Conservation (phyloP, 495 filamentous ascomycete species). For the Hypoxylon fuscum region DNA sequence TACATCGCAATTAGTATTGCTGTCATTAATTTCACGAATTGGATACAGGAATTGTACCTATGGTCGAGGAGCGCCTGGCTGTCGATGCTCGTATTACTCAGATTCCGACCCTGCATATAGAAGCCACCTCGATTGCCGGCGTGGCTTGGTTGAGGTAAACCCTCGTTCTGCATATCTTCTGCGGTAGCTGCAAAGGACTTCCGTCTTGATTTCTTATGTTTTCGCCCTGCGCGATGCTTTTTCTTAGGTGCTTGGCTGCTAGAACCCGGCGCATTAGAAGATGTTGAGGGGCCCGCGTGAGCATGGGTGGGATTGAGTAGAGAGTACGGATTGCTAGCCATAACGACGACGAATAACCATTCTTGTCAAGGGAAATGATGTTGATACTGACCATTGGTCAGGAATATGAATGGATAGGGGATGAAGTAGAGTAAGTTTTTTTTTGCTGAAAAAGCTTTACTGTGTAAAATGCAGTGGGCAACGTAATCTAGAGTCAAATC, state of each 20-base stretch:
- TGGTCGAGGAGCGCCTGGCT: conserved; percentile 84
- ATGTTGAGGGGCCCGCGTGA: conserved; percentile 17
- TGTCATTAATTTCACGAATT: background rate
- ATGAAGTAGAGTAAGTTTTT: conserved; percentile 5
- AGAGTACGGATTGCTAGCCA: conserved; percentile 43
- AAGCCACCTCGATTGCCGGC: conserved; percentile 54
- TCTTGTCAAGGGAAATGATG: conserved; percentile 4
- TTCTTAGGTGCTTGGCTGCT: conserved; percentile 42
- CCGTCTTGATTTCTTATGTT: conserved; percentile 68
- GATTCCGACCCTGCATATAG: conserved; percentile 66
- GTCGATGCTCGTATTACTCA: conserved; percentile 83
- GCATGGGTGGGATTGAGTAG: conserved; percentile 35
- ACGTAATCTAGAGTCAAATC: background rate
- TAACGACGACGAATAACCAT: conserved; percentile 25
- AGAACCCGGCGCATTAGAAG: conserved; percentile 32
- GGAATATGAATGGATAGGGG: background rate
- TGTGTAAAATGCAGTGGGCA: background rate
- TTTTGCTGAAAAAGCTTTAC: background rate
- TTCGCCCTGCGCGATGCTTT: conserved; percentile 57
- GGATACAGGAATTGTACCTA: conserved; percentile 57
- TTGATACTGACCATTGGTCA: background rate
- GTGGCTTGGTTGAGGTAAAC: conserved; percentile 47
- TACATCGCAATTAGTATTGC: conserved; percentile 42
- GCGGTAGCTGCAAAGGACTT: conserved; percentile 68
- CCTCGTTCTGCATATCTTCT: conserved; percentile 54